These are phyloP conservation scores for Pseudogymnoascus sp. DNA, from an alignment of 2,329 filamentous ascomycete genomes.

Conservation along the genomic window DNA sequence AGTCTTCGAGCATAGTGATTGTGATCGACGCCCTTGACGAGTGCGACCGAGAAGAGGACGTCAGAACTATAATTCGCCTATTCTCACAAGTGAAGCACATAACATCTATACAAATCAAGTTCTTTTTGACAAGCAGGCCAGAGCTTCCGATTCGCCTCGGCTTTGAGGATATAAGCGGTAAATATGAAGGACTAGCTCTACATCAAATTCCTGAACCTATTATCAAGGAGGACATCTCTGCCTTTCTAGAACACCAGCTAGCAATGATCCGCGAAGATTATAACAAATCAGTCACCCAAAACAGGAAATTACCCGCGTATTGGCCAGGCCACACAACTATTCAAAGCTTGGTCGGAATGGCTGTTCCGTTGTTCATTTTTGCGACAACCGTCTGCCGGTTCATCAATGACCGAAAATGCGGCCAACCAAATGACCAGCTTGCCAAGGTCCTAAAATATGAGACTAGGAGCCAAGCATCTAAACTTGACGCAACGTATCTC, in stretches of 20 bases:
- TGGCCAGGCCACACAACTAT: constrained; percentile 29
- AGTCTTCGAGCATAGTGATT: constrained; percentile 13
- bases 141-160: constrained; percentile 20
- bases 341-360: constrained; percentile 23
- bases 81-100: constrained; percentile 14
- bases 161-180: constrained; percentile 13
- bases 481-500: constrained; percentile 23
- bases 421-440: constrained; percentile 22
- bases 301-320: constrained; percentile 16
- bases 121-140: constrained; percentile 23
- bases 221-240: constrained; percentile 18
- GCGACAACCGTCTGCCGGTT: constrained; percentile 30
- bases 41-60: constrained; percentile 22
- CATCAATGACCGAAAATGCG: constrained; percentile 19
- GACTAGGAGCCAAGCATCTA: constrained; percentile 14
- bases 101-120: constrained; percentile 13
- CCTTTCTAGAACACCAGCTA: constrained; percentile 17
- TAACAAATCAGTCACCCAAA: constrained; percentile 12
- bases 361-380: constrained; percentile 32
- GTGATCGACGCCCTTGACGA: constrained; percentile 30
- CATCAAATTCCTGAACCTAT: constrained; percentile 17
- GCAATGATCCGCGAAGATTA: constrained; percentile 12
- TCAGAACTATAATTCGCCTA: constrained; percentile 15
- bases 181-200: constrained; percentile 19
- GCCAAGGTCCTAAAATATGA: constrained; percentile 21